Evolutionary conservation across 225 moss, liverwort and hornwort species (phyloP).

Genomic region (Asterella californica): DNA sequence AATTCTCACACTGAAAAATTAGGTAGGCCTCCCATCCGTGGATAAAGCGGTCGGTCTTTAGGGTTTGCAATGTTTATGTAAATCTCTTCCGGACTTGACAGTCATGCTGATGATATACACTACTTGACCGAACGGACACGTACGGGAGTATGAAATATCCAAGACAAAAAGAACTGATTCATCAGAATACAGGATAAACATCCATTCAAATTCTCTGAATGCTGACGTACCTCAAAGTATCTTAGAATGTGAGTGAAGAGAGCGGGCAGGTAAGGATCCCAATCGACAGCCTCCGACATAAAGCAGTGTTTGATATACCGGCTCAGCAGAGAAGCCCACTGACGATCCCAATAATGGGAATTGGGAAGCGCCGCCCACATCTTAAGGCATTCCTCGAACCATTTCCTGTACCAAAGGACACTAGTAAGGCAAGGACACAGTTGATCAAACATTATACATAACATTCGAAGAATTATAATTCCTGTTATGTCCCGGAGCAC

Average conservation of each 20-base stretch:
- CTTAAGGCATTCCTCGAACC: conserved; percentile 73
- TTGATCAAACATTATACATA: neutral
- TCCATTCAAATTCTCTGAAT: neutral
- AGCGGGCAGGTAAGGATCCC: conserved; percentile 77
- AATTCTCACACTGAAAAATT: too few species aligned
- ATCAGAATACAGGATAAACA: neutral
- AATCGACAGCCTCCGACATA: conserved; percentile 48
- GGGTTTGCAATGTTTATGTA: neutral
- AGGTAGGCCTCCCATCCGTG: too few species aligned
- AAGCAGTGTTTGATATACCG: conserved; percentile 75
- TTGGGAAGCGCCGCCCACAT: conserved; percentile 89
- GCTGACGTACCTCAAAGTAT: conserved; percentile 78
- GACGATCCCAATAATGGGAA: conserved; percentile 90
- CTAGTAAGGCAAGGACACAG: neutral
- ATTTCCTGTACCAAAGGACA: conserved; percentile 60
- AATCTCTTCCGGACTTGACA: neutral
- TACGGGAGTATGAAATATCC: neutral
- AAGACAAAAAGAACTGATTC: neutral
- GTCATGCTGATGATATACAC: neutral
- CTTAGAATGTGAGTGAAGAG: conserved; percentile 82
- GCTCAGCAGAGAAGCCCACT: conserved; percentile 83
- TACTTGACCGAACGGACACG: neutral
- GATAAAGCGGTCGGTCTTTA: too few species aligned
- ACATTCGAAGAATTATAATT: neutral
- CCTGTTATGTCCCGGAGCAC: neutral